Percentiles rank a stretch among this genome's conserved stretches.
phyloP scores from a whole-genome alignment of 2,329 filamentous ascomycete genomes.

The Colletotrichum sp. region DNA sequence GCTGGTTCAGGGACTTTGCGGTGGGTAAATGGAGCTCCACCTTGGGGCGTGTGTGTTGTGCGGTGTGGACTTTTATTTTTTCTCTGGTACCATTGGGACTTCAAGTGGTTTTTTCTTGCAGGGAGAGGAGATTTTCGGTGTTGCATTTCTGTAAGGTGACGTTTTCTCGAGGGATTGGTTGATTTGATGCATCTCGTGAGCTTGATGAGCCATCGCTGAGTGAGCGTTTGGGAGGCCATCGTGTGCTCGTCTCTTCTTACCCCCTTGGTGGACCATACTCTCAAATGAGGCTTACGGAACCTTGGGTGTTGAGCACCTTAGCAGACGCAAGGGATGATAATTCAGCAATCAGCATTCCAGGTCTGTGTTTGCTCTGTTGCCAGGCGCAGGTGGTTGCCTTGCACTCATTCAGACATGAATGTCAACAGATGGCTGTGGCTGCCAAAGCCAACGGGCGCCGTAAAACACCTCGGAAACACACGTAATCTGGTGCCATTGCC shows the following conservation, averaged over 20 bases:
- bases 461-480: not conserved
- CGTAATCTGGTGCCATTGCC: not conserved
- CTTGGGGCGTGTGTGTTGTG: not conserved
- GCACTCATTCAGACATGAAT: not conserved
- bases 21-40: not conserved
- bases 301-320: not conserved
- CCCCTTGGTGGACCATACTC: not conserved
- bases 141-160: not conserved
- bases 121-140: not conserved
- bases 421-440: not conserved
- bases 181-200: not conserved
- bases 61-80: constrained; percentile 2
- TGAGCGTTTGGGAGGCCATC: not conserved
- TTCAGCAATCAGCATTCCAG: constrained; percentile 3
- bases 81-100: not conserved
- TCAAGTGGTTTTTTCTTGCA: not conserved
- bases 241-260: not conserved
- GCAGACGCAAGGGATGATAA: constrained; percentile 8
- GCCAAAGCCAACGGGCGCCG: not conserved
- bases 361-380: not conserved
- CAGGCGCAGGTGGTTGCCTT: not conserved
- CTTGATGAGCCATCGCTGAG: not conserved
- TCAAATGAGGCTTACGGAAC: constrained; percentile 6
- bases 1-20: constrained; percentile 12
- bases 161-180: not conserved